A percentile compares a stretch with the other conserved stretches of the same genome.
Evolutionary conservation across 192 early-diverging fungal species (phyloP).

Genomic region (Coemansia reversa): DNA sequence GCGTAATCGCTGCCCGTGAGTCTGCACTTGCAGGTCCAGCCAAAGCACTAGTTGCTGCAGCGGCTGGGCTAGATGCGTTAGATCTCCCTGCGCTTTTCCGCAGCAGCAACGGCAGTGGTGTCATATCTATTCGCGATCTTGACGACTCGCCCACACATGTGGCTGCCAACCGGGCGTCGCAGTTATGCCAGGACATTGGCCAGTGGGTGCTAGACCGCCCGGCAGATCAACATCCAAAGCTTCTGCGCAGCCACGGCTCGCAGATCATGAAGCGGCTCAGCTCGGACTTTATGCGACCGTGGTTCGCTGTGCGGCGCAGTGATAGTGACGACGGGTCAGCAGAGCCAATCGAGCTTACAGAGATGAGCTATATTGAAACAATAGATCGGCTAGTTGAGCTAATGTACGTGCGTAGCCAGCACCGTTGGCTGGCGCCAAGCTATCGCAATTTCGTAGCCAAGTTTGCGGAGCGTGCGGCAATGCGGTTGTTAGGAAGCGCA

Average conservation of each 20-base stretch:
- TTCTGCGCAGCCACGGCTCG: slow-evolving; percentile 73
- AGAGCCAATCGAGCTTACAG: slow-evolving; percentile 69
- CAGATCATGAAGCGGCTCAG: slow-evolving; percentile 85
- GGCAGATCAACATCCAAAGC: slow-evolving; percentile 74
- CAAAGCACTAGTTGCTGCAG: slow-evolving; percentile 82
- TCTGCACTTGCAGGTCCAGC: slow-evolving; percentile 64
- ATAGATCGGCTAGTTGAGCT: slow-evolving; percentile 78
- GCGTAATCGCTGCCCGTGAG: slow-evolving; percentile 88
- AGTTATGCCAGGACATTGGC: slow-evolving; percentile 86
- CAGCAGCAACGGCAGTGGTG: slow-evolving; percentile 72
- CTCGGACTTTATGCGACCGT: slow-evolving; percentile 89
- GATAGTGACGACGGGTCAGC: slow-evolving; percentile 57
- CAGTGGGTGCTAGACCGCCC: slow-evolving; percentile 81
- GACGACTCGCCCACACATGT: slow-evolving; percentile 89
- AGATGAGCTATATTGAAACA: slow-evolving; percentile 92
- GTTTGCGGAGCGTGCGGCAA: slow-evolving; percentile 68
- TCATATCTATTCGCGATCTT: slow-evolving; percentile 86
- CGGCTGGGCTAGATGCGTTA: slow-evolving; percentile 72
- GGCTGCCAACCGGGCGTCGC: slow-evolving; percentile 86
- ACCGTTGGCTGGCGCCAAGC: slow-evolving; percentile 80
- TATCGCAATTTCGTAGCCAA: slow-evolving; percentile 74
- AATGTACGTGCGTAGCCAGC: slow-evolving; percentile 66
- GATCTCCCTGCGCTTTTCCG: slow-evolving; percentile 84
- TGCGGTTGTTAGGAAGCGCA: slow-evolving; percentile 77
- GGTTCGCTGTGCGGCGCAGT: slow-evolving; percentile 85